A percentile compares a stretch with the other conserved stretches of the same genome.
Conservation (phyloP, 2,329 filamentous ascomycete species). For the Alternaria viburni region DNA sequence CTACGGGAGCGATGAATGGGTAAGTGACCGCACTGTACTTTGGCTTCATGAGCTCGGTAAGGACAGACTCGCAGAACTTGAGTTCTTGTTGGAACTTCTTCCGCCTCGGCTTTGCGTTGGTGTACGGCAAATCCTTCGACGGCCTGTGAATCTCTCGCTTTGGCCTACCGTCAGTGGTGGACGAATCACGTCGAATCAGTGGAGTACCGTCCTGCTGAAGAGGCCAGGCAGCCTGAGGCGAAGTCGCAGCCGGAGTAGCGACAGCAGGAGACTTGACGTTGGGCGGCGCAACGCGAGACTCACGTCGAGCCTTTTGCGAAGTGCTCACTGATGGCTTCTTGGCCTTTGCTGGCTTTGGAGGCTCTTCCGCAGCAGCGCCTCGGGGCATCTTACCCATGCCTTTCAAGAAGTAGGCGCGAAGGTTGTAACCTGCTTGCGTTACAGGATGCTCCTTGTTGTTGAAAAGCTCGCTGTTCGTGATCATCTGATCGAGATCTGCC, state of each 20-base stretch:
- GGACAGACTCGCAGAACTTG: slow-evolving; percentile 83
- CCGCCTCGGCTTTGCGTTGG: slow-evolving; percentile 80
- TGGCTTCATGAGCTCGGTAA: slow-evolving; percentile 77
- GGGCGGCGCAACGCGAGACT: slow-evolving; percentile 53
- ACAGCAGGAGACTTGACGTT: slow-evolving; percentile 55
- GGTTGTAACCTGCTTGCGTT: slow-evolving; percentile 68
- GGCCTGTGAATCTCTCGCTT: slow-evolving; percentile 94
- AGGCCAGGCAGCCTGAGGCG: slow-evolving; percentile 68
- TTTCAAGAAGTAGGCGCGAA: slow-evolving; percentile 65
- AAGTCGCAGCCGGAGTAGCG: slow-evolving; percentile 47
- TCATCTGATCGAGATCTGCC: slow-evolving; percentile 76
- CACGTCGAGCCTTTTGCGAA: slow-evolving; percentile 53
- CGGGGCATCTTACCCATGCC: slow-evolving; percentile 66
- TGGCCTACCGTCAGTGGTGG: slow-evolving; percentile 77
- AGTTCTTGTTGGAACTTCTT: slow-evolving; percentile 89
- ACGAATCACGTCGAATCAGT: slow-evolving; percentile 84
- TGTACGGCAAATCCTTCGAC: slow-evolving; percentile 88
- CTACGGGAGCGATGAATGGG: slow-evolving; percentile 83
- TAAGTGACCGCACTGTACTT: slow-evolving; percentile 72
- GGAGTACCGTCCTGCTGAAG: slow-evolving; percentile 79
- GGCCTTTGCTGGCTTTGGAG: slow-evolving; percentile 63
- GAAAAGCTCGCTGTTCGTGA: slow-evolving; percentile 79
- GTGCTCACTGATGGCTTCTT: slow-evolving; percentile 44
- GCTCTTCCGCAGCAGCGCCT: slow-evolving; percentile 60
- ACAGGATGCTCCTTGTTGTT: slow-evolving; percentile 81